Evolutionary conservation across 805 yeast genomes (phyloP), one percentile per base, ranked within the genome.

Genomic region (Sungouiella blattae): DNA sequence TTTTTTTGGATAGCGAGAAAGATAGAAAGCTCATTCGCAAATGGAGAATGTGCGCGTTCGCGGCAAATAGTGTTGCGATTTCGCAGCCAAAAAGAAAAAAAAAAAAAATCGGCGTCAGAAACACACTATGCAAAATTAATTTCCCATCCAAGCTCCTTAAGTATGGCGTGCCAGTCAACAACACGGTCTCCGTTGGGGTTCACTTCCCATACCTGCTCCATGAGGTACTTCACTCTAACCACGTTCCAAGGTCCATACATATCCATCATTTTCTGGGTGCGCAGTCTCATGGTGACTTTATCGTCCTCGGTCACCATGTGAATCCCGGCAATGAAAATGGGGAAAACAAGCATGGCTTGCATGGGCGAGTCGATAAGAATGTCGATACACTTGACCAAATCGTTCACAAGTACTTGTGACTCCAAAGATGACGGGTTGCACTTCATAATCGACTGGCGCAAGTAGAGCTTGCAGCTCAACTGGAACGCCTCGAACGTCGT

Each of bases 291-390:
- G 29, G 58, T 52, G n/a, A 54, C 53, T 14, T 86, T 67, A 43
- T 77, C 81, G n/a, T 47, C 60, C n/a, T 51, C 53, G 1, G 73
- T 68, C 4, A 75, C 71, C 44, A 83, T 73, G 52, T 79, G 80
- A 50, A 85, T 73, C 1, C 91, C 94, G 1, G 87, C 83, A 14
- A 86, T 76, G 52, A 86, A 86, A 43, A 84, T 57, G 0, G 95
- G 94, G 57, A 86, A 85, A 26, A 84, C 80, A 11, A 84, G 56
- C 1, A 83, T 77, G 3, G 86, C 80, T 49, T 84, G 88, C 28
- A 83, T 80, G 1, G 76, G 71, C 0, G 91, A 68, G 2, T 77
- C 86, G 24, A 85, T 50, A 4, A 84, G 69, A 3, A 75, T 67
- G 45, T 81, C 86, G 16, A 85, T 57, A 38, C 82, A 70, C 35